Evolutionary conservation across 1,139 yeast genomes (phyloP).

Genomic region (Protomyces inouyei): DNA sequence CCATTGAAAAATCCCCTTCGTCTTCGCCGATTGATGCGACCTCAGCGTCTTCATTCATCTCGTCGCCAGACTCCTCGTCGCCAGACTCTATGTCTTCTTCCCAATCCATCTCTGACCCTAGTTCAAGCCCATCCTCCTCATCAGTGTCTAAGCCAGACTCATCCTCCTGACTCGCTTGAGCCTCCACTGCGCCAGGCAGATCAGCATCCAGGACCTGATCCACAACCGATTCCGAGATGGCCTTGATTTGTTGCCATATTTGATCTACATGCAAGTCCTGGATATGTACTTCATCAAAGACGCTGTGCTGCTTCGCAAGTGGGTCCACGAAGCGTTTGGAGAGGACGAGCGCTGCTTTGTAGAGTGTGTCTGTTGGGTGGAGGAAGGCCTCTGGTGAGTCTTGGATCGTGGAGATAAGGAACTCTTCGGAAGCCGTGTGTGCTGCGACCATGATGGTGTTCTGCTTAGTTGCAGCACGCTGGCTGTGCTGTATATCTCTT

Average conservation of each 20-base stretch:
- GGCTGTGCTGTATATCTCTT: too few relatives aligned
- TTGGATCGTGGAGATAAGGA: background rate
- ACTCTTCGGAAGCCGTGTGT: background rate
- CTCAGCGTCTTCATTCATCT: conserved; percentile 33
- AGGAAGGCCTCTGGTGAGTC: conserved; percentile 23
- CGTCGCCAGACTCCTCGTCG: conserved; percentile 33
- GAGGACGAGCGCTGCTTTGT: conserved; percentile 20
- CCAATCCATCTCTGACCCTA: conserved; percentile 34
- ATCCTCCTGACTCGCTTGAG: conserved; percentile 21
- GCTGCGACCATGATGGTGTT: background rate
- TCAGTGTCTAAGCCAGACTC: conserved; percentile 32
- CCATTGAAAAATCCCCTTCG: conserved; percentile 4
- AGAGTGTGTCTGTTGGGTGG: conserved; percentile 27
- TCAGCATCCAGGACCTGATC: conserved; percentile 39
- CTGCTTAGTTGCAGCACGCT: too few relatives aligned
- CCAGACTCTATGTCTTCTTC: conserved; percentile 34
- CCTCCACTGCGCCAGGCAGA: conserved; percentile 19
- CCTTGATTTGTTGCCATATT: conserved; percentile 87
- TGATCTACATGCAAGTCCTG: conserved; percentile 89
- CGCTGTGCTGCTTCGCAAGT: conserved; percentile 55
- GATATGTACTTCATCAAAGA: conserved; percentile 67
- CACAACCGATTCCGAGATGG: conserved; percentile 45
- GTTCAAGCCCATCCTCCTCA: conserved; percentile 37
- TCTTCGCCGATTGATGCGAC: conserved; percentile 36
- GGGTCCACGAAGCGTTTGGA: conserved; percentile 49